phyloP scores from a whole-genome alignment of 495 filamentous ascomycete species.

The Aspergillus olivimuriae region DNA sequence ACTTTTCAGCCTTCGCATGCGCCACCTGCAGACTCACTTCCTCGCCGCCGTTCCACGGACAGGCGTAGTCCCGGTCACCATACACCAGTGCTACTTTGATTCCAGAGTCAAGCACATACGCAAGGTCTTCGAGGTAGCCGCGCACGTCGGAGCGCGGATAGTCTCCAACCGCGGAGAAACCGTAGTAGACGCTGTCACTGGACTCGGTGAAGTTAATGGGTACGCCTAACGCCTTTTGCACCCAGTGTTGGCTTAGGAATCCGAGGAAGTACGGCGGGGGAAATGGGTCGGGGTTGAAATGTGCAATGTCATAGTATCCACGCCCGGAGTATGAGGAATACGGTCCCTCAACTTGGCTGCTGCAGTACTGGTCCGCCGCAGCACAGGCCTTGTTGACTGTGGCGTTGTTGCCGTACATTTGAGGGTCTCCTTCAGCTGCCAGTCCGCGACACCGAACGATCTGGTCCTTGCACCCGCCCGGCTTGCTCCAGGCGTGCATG shows the following conservation, averaged over 20 bases:
- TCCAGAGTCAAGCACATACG: conserved; percentile 45
- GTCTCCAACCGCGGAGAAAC: conserved; percentile 45
- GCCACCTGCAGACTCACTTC: conserved; percentile 35
- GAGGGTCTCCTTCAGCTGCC: conserved; percentile 35
- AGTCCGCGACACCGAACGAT: conserved; percentile 42
- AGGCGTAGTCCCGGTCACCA: conserved; percentile 56
- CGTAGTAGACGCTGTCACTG: conserved; percentile 38
- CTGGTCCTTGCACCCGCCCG: conserved; percentile 56
- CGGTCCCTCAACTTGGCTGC: conserved; percentile 29
- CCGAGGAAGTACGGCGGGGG: conserved; percentile 56
- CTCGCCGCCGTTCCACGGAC: conserved; percentile 46
- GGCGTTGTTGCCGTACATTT: conserved; percentile 37
- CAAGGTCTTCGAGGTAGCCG: conserved; percentile 47
- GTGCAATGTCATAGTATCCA: conserved; percentile 60
- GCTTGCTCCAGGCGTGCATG: conserved; percentile 41
- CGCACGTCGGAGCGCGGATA: conserved; percentile 38
- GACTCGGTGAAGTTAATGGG: conserved; percentile 60
- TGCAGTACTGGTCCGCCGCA: conserved; percentile 32
- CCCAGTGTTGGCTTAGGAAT: conserved; percentile 55
- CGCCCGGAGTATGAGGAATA: conserved; percentile 31
- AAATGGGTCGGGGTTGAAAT: conserved; percentile 50
- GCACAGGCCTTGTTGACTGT: conserved; percentile 37
- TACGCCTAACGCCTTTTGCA: conserved; percentile 59
- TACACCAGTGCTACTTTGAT: conserved; percentile 67
- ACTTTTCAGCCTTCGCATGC: conserved; percentile 32